Evolutionary conservation across 176 grass and related monocot species (phyloP), one percentile per base, ranked within the genome.

Genomic region (Oryza meridionalis): DNA sequence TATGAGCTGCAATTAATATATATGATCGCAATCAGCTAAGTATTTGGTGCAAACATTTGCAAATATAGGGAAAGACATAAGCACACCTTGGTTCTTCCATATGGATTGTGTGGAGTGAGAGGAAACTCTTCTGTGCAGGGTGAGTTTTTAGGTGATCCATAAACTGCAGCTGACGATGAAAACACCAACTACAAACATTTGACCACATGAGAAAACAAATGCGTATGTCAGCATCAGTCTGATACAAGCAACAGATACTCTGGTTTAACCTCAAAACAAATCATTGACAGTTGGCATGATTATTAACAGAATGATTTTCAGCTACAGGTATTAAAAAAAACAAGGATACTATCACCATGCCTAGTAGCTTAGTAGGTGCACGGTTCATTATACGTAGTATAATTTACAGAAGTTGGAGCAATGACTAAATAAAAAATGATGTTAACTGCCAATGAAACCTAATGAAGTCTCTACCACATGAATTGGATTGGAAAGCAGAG

Each of bases 151-250:
- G 96, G 96, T 82, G 88, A 91, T 58, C 96, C 96, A 75, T 98
- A 98, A 50, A 98, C 96, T 64, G 96, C 92, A 69, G 96, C 96
- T 80, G 96, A 98, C 25, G 96, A 98, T 58, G 96, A 98, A 69
- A 98, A 98, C 46, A 98, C 96, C 80, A 98, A 79, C 96, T 98
- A 86, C 81, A 90, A 92, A 80, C 46, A 88, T 88, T 85, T 49
- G 73, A 78, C 73, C 50, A 75, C 37, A 82, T 64, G 82, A 14
- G 44, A 37, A 45, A 64, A 68, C 26, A 75, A 50, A 22, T 29
- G 72, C 3, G 47, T 6, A 64, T 24, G 72, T 64, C 80, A 88
- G 35, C 58, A 78, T 58, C 22, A 29, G 26, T 84, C 45, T 15
- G 19, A 78, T 72, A 21, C 73, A 62, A 24, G 81, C 32, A 73